Conservation (phyloP, 2,329 filamentous ascomycete species). For the Penicillium sp. region DNA sequence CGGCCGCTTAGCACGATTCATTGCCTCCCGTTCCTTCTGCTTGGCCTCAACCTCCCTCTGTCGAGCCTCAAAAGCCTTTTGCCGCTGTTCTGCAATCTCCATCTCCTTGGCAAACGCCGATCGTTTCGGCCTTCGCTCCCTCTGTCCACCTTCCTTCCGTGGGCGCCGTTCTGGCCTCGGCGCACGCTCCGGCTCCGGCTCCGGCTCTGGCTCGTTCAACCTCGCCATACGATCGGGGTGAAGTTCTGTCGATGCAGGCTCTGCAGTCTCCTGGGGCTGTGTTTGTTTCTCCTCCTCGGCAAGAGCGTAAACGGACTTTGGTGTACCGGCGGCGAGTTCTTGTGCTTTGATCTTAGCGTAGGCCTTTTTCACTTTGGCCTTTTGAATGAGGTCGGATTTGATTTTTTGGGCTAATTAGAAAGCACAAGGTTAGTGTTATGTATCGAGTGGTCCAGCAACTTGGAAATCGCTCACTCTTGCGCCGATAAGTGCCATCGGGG, state of each 20-base stretch:
- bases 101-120: slow-evolving; percentile 66
- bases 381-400: slow-evolving; percentile 84
- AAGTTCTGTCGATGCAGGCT: slow-evolving; percentile 51
- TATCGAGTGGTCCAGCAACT: background rate
- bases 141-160: slow-evolving; percentile 26
- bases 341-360: slow-evolving; percentile 83
- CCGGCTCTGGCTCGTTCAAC: slow-evolving; percentile 48
- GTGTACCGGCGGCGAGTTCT: slow-evolving; percentile 43
- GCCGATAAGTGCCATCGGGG: slow-evolving; percentile 82
- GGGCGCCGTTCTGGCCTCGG: slow-evolving; percentile 21
- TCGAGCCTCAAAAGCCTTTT: slow-evolving; percentile 62
- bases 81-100: slow-evolving; percentile 64
- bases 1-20: slow-evolving; percentile 62
- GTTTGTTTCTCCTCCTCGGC: slow-evolving; percentile 24
- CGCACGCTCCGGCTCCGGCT: slow-evolving; percentile 15
- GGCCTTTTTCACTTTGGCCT: slow-evolving; percentile 88
- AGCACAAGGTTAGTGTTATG: background rate
- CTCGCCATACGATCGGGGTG: slow-evolving; percentile 63
- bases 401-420: slow-evolving; percentile 71
- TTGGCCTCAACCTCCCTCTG: slow-evolving; percentile 66
- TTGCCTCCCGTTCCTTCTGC: slow-evolving; percentile 68
- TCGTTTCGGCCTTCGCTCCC: slow-evolving; percentile 41
- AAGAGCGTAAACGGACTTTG: slow-evolving; percentile 36
- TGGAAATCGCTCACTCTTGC: slow-evolving; percentile 61
- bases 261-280: slow-evolving; percentile 19